These are phyloP conservation scores for Plenodomus biglobosus DNA, from an alignment of 2,329 filamentous ascomycete genomes.

Conservation along the genomic window DNA sequence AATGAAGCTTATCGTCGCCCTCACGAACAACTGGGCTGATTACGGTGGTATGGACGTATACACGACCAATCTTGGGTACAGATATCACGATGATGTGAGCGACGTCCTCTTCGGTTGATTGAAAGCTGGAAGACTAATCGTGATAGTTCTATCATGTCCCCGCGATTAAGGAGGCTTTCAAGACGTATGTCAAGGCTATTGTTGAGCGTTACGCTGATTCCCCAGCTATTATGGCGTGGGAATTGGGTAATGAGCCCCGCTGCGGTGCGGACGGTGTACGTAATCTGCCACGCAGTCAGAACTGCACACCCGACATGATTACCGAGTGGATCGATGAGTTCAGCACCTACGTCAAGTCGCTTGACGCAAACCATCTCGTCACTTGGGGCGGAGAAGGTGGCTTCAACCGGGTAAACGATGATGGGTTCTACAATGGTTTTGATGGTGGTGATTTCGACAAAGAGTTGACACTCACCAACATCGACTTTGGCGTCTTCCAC, in stretches of 20 bases:
- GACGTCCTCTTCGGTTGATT: neutral
- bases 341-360: slow-evolving; percentile 56
- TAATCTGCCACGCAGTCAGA: slow-evolving; percentile 33
- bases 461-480: slow-evolving; percentile 51
- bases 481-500: slow-evolving; percentile 60
- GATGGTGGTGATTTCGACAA: slow-evolving; percentile 59
- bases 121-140: neutral
- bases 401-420: slow-evolving; percentile 30
- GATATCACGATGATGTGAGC: slow-evolving; percentile 54
- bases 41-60: slow-evolving; percentile 64
- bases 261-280: slow-evolving; percentile 31
- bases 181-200: slow-evolving; percentile 53
- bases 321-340: slow-evolving; percentile 57
- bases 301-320: slow-evolving; percentile 45
- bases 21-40: slow-evolving; percentile 63
- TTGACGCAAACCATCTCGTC: slow-evolving; percentile 57
- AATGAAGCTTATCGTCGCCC: slow-evolving; percentile 57
- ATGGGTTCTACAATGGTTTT: slow-evolving; percentile 45
- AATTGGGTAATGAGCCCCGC: slow-evolving; percentile 54
- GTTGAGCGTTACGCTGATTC: slow-evolving; percentile 54
- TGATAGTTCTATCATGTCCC: slow-evolving; percentile 46
- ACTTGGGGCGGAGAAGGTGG: slow-evolving; percentile 56
- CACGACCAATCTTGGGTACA: slow-evolving; percentile 56
- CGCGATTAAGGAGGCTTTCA: slow-evolving; percentile 55
- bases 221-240: slow-evolving; percentile 57